Conservation (phyloP, 2,329 filamentous ascomycete genomes). For the Pyrenophora graminea region DNA sequence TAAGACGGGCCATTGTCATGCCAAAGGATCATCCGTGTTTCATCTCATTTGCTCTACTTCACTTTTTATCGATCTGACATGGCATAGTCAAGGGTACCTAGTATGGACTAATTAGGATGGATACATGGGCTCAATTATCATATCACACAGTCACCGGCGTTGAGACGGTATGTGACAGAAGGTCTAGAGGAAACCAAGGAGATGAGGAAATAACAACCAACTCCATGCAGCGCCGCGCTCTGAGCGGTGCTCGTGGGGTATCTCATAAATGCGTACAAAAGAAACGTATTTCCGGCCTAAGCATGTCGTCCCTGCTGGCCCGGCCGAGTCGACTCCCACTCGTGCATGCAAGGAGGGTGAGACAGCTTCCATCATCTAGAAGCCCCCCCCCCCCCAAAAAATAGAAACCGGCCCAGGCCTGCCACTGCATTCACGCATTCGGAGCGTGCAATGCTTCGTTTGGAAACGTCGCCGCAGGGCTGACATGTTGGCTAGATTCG, state of each 20-base stretch:
- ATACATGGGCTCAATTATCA: too few species aligned
- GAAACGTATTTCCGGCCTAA: constrained; percentile 14
- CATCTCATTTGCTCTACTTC: too few species aligned
- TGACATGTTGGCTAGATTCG: constrained; percentile 45
- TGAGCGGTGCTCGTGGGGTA: constrained; percentile 28
- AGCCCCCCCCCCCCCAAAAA: background rate
- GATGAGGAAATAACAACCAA: background rate
- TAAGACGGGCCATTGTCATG: background rate
- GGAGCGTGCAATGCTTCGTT: constrained; percentile 29
- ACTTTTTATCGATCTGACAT: too few species aligned
- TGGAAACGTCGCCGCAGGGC: constrained; percentile 41
- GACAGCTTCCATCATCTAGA: background rate
- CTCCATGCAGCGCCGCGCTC: constrained; percentile 21
- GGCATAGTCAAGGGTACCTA: too few species aligned
- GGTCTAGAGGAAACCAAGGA: background rate
- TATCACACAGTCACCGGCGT: too few species aligned
- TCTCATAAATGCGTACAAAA: constrained; percentile 19
- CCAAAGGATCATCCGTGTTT: too few species aligned
- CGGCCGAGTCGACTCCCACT: background rate
- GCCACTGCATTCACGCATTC: constrained; percentile 8
- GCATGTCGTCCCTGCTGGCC: background rate
- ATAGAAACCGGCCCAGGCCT: background rate
- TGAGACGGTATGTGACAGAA: too few species aligned
- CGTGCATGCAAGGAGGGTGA: background rate
- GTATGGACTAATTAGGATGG: too few species aligned